Evolutionary conservation across 2,329 filamentous ascomycete genomes (phyloP).

Genomic region (Alternaria sp.): DNA sequence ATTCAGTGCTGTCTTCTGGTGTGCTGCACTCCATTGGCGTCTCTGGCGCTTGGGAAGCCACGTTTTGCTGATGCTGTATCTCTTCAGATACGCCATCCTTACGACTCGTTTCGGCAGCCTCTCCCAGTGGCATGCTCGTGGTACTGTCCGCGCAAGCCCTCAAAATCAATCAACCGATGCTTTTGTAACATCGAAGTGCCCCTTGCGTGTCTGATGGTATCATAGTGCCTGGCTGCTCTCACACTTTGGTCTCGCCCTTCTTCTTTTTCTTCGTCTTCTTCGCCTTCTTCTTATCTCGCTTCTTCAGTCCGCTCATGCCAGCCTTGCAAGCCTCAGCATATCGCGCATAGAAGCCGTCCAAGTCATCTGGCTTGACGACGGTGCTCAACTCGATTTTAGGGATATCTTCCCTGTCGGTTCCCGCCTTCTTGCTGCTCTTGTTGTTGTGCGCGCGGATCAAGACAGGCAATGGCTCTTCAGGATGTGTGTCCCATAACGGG

Average conservation of each 20-base stretch:
- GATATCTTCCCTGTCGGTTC: constrained; percentile 53
- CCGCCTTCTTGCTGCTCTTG: constrained; percentile 60
- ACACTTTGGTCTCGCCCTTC: constrained; percentile 54
- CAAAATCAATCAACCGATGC: background rate
- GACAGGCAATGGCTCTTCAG: constrained; percentile 70
- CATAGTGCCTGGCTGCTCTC: background rate
- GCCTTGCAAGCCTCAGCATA: constrained; percentile 93
- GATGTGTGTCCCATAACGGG: constrained; percentile 68
- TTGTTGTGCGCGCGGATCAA: constrained; percentile 87
- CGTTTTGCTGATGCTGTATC: background rate
- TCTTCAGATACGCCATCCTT: background rate
- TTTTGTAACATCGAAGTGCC: background rate
- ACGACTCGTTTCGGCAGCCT: background rate
- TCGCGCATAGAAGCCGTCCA: constrained; percentile 81
- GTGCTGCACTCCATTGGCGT: background rate
- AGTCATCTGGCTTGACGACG: constrained; percentile 75
- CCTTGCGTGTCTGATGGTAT: background rate
- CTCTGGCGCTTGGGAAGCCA: background rate
- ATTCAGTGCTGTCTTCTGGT: background rate
- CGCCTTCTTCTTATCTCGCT: constrained; percentile 87
- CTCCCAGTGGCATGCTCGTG: background rate
- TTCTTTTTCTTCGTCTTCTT: constrained; percentile 78
- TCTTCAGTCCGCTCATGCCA: constrained; percentile 90
- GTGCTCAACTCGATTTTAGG: constrained; percentile 81
- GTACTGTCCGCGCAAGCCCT: background rate